Conservation (phyloP, 805 yeast genomes). For the Lipomyces mesembrius region DNA sequence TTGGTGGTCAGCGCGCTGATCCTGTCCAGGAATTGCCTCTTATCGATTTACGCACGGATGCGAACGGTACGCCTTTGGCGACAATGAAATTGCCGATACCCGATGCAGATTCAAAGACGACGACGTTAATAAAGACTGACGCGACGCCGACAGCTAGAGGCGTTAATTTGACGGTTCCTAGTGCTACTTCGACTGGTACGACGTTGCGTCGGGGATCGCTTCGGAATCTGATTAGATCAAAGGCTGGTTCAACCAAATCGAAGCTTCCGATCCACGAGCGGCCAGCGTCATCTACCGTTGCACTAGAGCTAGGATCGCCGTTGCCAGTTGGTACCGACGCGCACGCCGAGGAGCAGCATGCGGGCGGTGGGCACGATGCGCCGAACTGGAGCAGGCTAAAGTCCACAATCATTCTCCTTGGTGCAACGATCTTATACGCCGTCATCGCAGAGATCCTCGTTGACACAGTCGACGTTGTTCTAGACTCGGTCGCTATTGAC, state of each 20-base stretch:
- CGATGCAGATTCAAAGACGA: neutral
- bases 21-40: constrained; percentile 28
- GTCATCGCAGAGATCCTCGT: constrained; percentile 92
- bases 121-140: neutral
- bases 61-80: neutral
- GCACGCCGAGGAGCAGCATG: constrained; percentile 39
- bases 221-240: constrained; percentile 16
- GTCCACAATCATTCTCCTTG: constrained; percentile 77
- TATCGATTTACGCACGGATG: constrained; percentile 17
- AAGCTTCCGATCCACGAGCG: constrained; percentile 12
- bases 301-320: constrained; percentile 7
- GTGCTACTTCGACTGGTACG: constrained; percentile 14
- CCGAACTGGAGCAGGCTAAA: constrained; percentile 94
- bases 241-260: constrained; percentile 5
- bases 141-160: constrained; percentile 1
- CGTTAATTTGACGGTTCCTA: constrained; percentile 6
- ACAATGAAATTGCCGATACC: neutral
- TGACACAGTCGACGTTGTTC: constrained; percentile 87
- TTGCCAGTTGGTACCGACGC: constrained; percentile 12
- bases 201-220: constrained; percentile 22
- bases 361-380: constrained; percentile 84
- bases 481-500: constrained; percentile 75
- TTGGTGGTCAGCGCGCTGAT: constrained; percentile 15
- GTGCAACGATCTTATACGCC: constrained; percentile 87
- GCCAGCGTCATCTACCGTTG: constrained; percentile 1